phyloP scores from a whole-genome alignment of 2,329 filamentous ascomycete genomes.

The Talaromyces sp. region DNA sequence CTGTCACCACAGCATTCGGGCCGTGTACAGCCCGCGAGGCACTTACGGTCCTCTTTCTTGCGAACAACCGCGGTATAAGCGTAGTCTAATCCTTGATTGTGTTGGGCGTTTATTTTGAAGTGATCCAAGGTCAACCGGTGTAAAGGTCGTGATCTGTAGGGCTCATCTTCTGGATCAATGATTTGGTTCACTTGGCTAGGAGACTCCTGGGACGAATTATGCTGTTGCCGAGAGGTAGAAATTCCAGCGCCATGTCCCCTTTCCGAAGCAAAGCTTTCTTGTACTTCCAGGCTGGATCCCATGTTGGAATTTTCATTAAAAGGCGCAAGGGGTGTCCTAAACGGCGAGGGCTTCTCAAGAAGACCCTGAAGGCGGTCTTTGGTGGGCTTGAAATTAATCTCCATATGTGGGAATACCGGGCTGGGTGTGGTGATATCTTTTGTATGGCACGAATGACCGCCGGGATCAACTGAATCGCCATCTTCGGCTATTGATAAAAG shows the following conservation, averaged over 20 bases:
- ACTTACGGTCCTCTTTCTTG: slow-evolving; percentile 67
- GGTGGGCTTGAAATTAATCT: slow-evolving; percentile 5
- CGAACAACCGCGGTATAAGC: slow-evolving; percentile 77
- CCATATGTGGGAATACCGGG: background rate
- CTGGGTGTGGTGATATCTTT: background rate
- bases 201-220: background rate
- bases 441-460: background rate
- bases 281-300: too few species aligned
- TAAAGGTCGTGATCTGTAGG: slow-evolving; percentile 62
- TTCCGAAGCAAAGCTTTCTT: too few species aligned
- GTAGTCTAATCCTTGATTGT: slow-evolving; percentile 70
- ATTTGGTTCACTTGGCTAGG: slow-evolving; percentile 10
- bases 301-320: background rate
- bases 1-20: slow-evolving; percentile 74
- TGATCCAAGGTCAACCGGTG: slow-evolving; percentile 65
- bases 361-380: slow-evolving; percentile 36
- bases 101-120: slow-evolving; percentile 78
- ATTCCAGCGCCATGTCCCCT: background rate
- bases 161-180: slow-evolving; percentile 37
- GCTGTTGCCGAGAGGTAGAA: background rate
- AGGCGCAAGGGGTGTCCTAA: slow-evolving; percentile 20
- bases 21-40: slow-evolving; percentile 73
- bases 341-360: slow-evolving; percentile 32
- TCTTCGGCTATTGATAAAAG: slow-evolving; percentile 56
- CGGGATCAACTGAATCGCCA: slow-evolving; percentile 38